Evolutionary conservation across 2,329 filamentous ascomycete genomes (phyloP).

Genomic region (Fusarium compactum): DNA sequence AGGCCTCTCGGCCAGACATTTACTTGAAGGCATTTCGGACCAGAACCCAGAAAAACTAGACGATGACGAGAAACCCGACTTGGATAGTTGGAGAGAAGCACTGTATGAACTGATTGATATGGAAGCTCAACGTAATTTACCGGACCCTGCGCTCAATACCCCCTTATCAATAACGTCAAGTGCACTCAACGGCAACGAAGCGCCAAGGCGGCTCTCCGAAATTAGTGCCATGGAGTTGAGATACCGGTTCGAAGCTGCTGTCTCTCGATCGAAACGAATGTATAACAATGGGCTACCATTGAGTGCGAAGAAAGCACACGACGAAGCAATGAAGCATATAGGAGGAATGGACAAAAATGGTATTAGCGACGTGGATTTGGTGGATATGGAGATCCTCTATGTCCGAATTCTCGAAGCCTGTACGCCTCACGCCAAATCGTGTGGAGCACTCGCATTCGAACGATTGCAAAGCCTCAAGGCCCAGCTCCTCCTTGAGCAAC

Average conservation of each 20-base stretch:
- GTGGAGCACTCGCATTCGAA: slow-evolving; percentile 4
- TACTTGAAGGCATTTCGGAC: slow-evolving; percentile 10
- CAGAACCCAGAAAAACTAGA: slow-evolving; percentile 3
- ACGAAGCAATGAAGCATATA: slow-evolving; percentile 8
- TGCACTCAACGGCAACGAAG: background rate
- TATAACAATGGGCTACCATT: background rate
- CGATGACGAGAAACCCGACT: background rate
- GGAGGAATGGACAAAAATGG: background rate
- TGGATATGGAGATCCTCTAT: slow-evolving; percentile 12
- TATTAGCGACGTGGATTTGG: background rate
- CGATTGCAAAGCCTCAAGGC: slow-evolving; percentile 1
- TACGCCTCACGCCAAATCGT: background rate
- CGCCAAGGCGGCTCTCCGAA: background rate
- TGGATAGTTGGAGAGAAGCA: slow-evolving; percentile 7
- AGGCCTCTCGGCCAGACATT: background rate
- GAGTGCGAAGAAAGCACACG: slow-evolving; percentile 21
- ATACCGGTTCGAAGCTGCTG: slow-evolving; percentile 9
- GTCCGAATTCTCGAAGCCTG: slow-evolving; percentile 18
- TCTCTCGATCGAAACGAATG: slow-evolving; percentile 10
- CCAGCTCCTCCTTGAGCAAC: background rate
- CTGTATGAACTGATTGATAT: slow-evolving; percentile 10
- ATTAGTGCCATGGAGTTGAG: slow-evolving; percentile 1
- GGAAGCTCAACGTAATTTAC: slow-evolving; percentile 3
- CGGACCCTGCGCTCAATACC: background rate
- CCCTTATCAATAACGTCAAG: background rate